These are phyloP conservation scores for Picea engelmannii DNA, from an alignment of 83 land plant species.

Conservation along the genomic window DNA sequence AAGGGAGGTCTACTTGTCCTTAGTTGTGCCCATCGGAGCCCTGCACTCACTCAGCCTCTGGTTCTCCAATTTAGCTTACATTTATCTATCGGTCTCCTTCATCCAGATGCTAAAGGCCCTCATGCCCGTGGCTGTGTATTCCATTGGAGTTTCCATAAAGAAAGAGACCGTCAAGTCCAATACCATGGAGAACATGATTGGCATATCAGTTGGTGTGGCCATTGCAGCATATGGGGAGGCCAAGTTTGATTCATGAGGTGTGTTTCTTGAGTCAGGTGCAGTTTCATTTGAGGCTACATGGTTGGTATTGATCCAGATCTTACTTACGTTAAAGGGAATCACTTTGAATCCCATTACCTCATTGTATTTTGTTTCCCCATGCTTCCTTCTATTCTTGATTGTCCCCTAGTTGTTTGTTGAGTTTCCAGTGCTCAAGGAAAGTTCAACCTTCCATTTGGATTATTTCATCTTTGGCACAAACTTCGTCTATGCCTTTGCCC, in stretches of 20 bases:
- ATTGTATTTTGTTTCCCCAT: slow-evolving; percentile 80
- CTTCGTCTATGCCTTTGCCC: slow-evolving; percentile 74
- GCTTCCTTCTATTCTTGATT: slow-evolving; percentile 62
- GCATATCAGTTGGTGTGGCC: slow-evolving; percentile 79
- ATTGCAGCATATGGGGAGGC: slow-evolving; percentile 91
- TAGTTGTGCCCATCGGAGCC: slow-evolving; percentile 85
- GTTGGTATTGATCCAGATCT: slow-evolving; percentile 81
- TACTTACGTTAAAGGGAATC: slow-evolving; percentile 78
- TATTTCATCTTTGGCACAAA: slow-evolving; percentile 70
- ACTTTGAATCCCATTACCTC: slow-evolving; percentile 76
- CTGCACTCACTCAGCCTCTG: slow-evolving; percentile 80
- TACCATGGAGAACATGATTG: slow-evolving; percentile 73
- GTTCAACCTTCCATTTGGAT: slow-evolving; percentile 55
- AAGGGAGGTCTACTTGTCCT: slow-evolving; percentile 53
- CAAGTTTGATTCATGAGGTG: slow-evolving; percentile 64
- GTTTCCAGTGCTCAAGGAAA: slow-evolving; percentile 34
- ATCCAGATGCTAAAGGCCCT: slow-evolving; percentile 94
- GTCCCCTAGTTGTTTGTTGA: slow-evolving; percentile 82
- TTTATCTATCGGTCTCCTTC: slow-evolving; percentile 85
- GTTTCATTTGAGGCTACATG: slow-evolving; percentile 86
- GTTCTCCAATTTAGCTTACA: slow-evolving; percentile 91
- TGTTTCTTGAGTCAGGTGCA: slow-evolving; percentile 64
- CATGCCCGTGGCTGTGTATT: slow-evolving; percentile 89
- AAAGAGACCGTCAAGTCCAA: slow-evolving; percentile 51
- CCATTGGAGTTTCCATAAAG: slow-evolving; percentile 61